Evolutionary conservation across 805 yeast species (phyloP), one percentile per base, ranked within the genome.

Genomic region (Hermanozyma aechmeae): DNA sequence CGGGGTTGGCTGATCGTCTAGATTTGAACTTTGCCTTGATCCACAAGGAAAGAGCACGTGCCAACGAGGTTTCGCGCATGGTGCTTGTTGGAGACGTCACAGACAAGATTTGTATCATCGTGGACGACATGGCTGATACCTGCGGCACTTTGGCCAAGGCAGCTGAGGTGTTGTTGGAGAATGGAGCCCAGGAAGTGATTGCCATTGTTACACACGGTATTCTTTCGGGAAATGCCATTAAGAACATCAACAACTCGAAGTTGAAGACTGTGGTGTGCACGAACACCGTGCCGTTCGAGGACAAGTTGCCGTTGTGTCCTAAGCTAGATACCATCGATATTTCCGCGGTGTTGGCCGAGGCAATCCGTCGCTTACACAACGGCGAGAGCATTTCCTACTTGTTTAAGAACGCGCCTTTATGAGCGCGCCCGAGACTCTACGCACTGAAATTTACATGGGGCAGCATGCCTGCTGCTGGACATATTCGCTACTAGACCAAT

Each of bases 81-180:
- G 95, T 89, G 15, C 67, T 89, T 19, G 97, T 89, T 25, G 98
- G 98, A 39, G 96, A 87, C 53, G 98, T 89, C 23, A 61, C 73
- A 3, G 75, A 76, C 35, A 85, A 83, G 54, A 71, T 78, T 4
- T 87, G 96, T 57, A 67, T 92, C 15, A 62, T 89, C 38, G 83
- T 89, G 19, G 98, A 89, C 55, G 98, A 89, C 53, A 92, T 89
- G 93, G 97, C 97, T 22, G 98, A 89, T 51, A 89, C 98, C 4
- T 89, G 97, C 59, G 97, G 98, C 23, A 89, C 98, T 2, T 64
- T 89, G 40, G 92, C 84, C 39, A 89, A 89, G 56, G 97, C 97
- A 1, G 89, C 95, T 8, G 94, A 89, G 38, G 76, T 87, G 5
- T 62, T 89, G 35, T 59, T 86, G 40, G 77, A 72, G 14, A 76